Evolutionary conservation across 1,284 basidiomycete genomes (phyloP).

Genomic region (Volvariella volvacea): DNA sequence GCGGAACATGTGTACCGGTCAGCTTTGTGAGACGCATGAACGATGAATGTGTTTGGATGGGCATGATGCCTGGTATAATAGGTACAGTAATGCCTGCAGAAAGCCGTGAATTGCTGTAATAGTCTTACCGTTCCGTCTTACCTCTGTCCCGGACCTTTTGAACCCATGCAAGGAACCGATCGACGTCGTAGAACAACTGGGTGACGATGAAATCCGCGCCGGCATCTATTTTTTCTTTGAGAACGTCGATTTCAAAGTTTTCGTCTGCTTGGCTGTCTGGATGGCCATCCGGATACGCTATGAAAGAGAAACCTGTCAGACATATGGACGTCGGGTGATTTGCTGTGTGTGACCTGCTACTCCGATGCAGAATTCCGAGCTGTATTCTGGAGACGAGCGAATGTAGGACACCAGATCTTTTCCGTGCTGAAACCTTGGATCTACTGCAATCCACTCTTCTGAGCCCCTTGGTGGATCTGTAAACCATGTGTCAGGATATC

Average conservation of each 20-base stretch:
- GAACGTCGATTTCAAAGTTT: conserved; percentile 68
- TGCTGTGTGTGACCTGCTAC: conserved; percentile 60
- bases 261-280: conserved; percentile 57
- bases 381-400: conserved; percentile 71
- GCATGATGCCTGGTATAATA: conserved; percentile 96
- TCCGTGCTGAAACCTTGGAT: conserved; percentile 83
- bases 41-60: conserved; percentile 93
- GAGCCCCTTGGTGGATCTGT: conserved; percentile 88
- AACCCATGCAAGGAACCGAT: conserved; percentile 79
- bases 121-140: no score
- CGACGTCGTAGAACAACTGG: conserved; percentile 95
- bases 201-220: conserved; percentile 97
- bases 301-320: conserved; percentile 6
- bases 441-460: conserved; percentile 87
- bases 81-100: conserved; percentile 79
- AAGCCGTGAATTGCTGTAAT: no score
- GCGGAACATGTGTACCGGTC: conserved; percentile 79
- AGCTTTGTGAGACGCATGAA: conserved; percentile 90
- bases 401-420: conserved; percentile 92
- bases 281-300: conserved; percentile 92
- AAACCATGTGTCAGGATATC: conserved; percentile 7
- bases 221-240: conserved; percentile 90
- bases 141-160: conserved; percentile 66
- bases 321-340: conserved; percentile 5
- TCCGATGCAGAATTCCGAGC: conserved; percentile 86